Evolutionary conservation across 352 stramenopile species (phyloP), one percentile per base, ranked within the genome.

Genomic region (Phytophthora tubulina): DNA sequence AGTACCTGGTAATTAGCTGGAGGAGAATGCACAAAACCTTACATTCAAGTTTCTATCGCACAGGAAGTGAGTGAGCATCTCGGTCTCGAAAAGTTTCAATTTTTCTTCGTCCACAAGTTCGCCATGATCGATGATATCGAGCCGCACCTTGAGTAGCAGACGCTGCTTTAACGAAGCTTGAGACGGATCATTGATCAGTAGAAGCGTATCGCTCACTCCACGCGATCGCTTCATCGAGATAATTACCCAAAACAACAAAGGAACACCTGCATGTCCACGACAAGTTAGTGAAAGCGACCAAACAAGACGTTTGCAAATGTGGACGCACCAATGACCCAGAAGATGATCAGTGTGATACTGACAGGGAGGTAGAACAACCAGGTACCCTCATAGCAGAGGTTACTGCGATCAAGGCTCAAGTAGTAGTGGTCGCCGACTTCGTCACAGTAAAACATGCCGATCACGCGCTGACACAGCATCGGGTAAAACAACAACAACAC

Each of bases 371-470:
- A 92, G 49, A 79, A 85, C 14, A 91, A 35, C 86, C 86, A 94
- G 3, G 61, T 63, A 27, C 73, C 75, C 30, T 88, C 65, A 52
- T 89, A 91, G 58, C 86, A 94, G 0, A 80, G n/a, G 9, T 76
- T 70, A 31, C 82, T 90, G 33, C 81, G 87, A 64, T 94, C 85
- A 4, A 82, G 75, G 11, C 65, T 88, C 78, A 94, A 82, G 60
- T 89, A 92, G 59, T 78, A 88, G 13, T 81, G 70, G 3, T 63
- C 59, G 10, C 85, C 86, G 14, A 94, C 78, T 60, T 94, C 84
- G 35, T 91, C 79, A 59, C 86, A 94, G 73, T 94, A 92, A 35
- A 92, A 94, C n/a, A 82, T 80, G 1, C 81, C 82, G 32, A 94
- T 65, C 50, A 88, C 81, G 5, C 84, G 85, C 62, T 90, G 81